phyloP scores from a whole-genome alignment of 495 filamentous ascomycete species.

The Penicillium pancosmium region DNA sequence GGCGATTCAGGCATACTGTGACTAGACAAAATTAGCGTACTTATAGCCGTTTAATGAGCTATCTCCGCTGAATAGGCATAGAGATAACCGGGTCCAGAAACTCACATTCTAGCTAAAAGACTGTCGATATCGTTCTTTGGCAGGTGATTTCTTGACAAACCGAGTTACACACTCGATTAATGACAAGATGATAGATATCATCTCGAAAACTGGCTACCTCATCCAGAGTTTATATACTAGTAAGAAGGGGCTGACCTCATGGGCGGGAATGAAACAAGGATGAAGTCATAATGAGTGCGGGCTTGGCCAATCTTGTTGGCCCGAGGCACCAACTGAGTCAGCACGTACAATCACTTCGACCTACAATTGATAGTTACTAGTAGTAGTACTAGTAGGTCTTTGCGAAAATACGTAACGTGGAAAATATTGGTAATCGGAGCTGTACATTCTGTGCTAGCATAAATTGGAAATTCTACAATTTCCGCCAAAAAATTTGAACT shows the following conservation, averaged over 20 bases:
- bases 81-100: neutral
- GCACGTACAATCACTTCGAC: neutral
- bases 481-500: too few species aligned
- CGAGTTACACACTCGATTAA: slow-evolving; percentile 14
- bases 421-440: too few species aligned
- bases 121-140: slow-evolving; percentile 11
- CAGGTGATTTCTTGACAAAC: slow-evolving; percentile 7
- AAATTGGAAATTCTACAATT: too few species aligned
- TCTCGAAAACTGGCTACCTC: neutral
- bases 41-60: neutral
- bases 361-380: too few species aligned
- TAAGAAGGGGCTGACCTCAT: slow-evolving; percentile 7
- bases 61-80: too few species aligned
- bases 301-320: neutral
- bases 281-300: slow-evolving; percentile 29
- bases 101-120: slow-evolving; percentile 2
- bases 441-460: too few species aligned
- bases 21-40: neutral
- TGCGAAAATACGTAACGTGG: too few species aligned
- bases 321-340: slow-evolving; percentile 3
- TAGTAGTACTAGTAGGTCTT: too few species aligned
- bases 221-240: neutral
- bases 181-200: slow-evolving; percentile 15
- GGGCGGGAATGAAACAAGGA: slow-evolving; percentile 2
- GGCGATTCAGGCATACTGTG: slow-evolving; percentile 20